A percentile compares a stretch with the other conserved stretches of the same genome.
phyloP scores from a whole-genome alignment of 768 basidiomycete species.

The Clitopilus hobsonii region DNA sequence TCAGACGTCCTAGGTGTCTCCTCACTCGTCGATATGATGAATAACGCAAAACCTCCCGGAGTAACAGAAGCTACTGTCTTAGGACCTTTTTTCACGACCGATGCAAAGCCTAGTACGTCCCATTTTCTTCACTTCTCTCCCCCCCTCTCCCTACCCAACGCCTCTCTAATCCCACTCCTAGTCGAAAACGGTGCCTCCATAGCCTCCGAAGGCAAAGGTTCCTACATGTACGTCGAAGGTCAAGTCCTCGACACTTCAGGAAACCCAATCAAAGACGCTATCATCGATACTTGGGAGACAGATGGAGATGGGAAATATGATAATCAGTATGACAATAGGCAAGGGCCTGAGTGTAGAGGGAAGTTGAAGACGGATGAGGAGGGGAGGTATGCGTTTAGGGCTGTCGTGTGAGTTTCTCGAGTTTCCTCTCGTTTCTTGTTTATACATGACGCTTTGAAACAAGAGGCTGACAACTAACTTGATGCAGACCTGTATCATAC shows the following conservation, averaged over 20 bases:
- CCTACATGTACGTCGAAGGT: constrained; percentile 80
- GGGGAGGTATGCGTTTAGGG: constrained; percentile 67
- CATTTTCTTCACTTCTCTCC: background rate
- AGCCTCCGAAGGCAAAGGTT: constrained; percentile 83
- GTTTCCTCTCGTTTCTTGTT: background rate
- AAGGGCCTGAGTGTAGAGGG: constrained; percentile 70
- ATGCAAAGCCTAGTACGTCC: constrained; percentile 62
- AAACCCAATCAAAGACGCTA: constrained; percentile 56
- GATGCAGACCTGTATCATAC: constrained; percentile 49
- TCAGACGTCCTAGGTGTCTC: constrained; percentile 80
- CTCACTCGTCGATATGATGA: constrained; percentile 68
- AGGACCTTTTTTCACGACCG: constrained; percentile 80
- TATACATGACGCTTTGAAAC: too few species aligned
- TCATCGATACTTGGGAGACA: constrained; percentile 84
- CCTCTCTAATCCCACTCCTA: constrained; percentile 17
- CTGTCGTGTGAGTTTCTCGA: constrained; percentile 44
- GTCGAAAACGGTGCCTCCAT: constrained; percentile 71
- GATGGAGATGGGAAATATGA: constrained; percentile 52
- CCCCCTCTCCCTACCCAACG: background rate
- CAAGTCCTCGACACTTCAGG: constrained; percentile 60
- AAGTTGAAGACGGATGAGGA: constrained; percentile 53
- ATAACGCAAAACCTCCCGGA: constrained; percentile 56
- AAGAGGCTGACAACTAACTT: background rate
- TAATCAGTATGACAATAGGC: constrained; percentile 46
- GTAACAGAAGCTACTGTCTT: constrained; percentile 76